These are phyloP conservation scores for Aspergillaceae sp. DNA, from an alignment of 2,329 filamentous ascomycete genomes.

Conservation along the genomic window DNA sequence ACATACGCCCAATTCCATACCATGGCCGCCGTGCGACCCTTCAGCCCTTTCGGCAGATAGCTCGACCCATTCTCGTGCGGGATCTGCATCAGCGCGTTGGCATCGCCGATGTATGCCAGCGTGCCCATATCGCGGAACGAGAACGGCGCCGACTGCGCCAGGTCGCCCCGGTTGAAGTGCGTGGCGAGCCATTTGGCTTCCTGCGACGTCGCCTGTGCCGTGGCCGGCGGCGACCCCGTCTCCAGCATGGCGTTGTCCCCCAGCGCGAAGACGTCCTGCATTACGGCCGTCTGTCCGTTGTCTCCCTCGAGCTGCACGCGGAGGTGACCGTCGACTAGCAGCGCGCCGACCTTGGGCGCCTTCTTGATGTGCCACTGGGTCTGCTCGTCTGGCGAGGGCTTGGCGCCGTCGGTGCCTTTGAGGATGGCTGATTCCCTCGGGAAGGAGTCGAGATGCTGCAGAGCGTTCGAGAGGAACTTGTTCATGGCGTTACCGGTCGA, in stretches of 20 bases:
- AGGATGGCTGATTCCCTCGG: slow-evolving; percentile 15
- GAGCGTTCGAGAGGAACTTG: slow-evolving; percentile 20
- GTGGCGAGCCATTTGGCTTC: slow-evolving; percentile 51
- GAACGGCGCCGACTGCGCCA: slow-evolving; percentile 33
- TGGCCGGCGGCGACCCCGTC: slow-evolving; percentile 45
- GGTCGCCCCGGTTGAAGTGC: slow-evolving; percentile 44
- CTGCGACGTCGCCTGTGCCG: slow-evolving; percentile 52
- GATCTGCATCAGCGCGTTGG: slow-evolving; percentile 49
- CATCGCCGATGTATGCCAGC: slow-evolving; percentile 52
- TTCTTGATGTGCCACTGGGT: slow-evolving; percentile 43
- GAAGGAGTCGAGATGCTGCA: slow-evolving; percentile 24
- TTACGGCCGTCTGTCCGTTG: slow-evolving; percentile 30
- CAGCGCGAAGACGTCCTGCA: slow-evolving; percentile 47
- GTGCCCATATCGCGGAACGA: slow-evolving; percentile 50
- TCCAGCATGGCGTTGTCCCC: slow-evolving; percentile 51
- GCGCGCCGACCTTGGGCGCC: slow-evolving; percentile 37
- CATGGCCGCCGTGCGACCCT: slow-evolving; percentile 33
- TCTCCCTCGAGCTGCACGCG: slow-evolving; percentile 44
- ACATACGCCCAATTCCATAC: slow-evolving; percentile 40
- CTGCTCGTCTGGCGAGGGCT: slow-evolving; percentile 4
- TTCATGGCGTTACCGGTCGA: slow-evolving; percentile 35
- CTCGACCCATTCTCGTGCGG: slow-evolving; percentile 19
- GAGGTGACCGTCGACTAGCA: slow-evolving; percentile 50
- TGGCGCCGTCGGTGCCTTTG: slow-evolving; percentile 11
- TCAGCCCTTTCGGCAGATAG: slow-evolving; percentile 30